These are phyloP conservation scores for Ajuga chamaepitys DNA, from an alignment of 257 asterid species.

Conservation along the genomic window DNA sequence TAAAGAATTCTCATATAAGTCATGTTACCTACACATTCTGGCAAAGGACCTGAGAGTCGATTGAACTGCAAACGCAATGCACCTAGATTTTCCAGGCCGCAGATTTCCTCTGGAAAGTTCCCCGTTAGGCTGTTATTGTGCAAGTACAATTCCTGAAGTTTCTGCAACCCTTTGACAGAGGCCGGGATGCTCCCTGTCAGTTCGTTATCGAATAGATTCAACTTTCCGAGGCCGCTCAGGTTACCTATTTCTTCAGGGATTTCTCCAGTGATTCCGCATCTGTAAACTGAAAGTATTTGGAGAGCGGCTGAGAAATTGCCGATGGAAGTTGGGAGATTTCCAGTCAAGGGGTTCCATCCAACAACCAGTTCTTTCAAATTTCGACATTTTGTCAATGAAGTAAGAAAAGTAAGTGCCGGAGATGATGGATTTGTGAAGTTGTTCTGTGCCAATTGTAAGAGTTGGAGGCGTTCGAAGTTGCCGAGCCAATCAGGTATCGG, in stretches of 20 bases:
- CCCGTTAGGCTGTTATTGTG: not conserved
- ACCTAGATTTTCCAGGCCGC: slow-evolving; percentile 5
- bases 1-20: not conserved
- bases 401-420: not conserved
- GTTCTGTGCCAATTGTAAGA: not conserved
- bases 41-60: not conserved
- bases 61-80: not conserved
- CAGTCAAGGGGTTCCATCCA: not conserved
- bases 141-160: slow-evolving; percentile 7
- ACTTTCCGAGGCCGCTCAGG: slow-evolving; percentile 4
- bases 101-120: not conserved
- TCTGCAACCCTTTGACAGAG: not conserved
- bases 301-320: slow-evolving; percentile 9
- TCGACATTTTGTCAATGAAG: slow-evolving; percentile 10
- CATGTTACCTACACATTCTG: slow-evolving; percentile 7
- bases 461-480: not conserved
- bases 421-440: not conserved
- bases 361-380: not conserved
- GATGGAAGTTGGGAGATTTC: not conserved
- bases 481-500: slow-evolving; percentile 9
- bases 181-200: not conserved
- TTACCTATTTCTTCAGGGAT: slow-evolving; percentile 13
- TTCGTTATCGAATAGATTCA: not conserved
- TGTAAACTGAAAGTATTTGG: not conserved
- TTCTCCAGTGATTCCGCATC: not conserved